These are phyloP conservation scores for Kuraishia floccosa DNA, from an alignment of 805 yeast species.

Conservation along the genomic window DNA sequence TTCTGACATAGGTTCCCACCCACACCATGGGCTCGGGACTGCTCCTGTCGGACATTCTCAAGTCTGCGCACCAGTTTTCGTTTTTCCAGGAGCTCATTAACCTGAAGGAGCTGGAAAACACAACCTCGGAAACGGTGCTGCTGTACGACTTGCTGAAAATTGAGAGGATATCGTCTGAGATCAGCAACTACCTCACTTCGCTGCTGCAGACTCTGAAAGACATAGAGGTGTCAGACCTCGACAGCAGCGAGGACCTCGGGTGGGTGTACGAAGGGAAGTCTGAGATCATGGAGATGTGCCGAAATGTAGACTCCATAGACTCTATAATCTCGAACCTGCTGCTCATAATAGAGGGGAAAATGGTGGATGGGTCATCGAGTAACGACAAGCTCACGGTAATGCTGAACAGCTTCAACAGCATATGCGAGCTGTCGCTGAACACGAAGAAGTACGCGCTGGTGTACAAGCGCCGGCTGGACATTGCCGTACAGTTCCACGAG, in stretches of 20 bases:
- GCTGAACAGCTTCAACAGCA: conserved; percentile 18
- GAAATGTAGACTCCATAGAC: conserved; percentile 21
- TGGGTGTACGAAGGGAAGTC: conserved; percentile 22
- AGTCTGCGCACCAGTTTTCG: conserved; percentile 5
- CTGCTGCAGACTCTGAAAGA: conserved; percentile 4
- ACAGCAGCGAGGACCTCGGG: conserved; percentile 4
- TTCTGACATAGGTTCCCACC: no score
- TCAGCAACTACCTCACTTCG: conserved; percentile 11
- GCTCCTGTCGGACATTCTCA: conserved; percentile 7
- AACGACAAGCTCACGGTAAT: conserved; percentile 7
- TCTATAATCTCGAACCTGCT: conserved; percentile 20
- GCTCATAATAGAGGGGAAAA: conserved; percentile 19
- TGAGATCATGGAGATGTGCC: conserved; percentile 19
- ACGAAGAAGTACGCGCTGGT: conserved; percentile 15
- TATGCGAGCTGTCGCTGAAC: conserved; percentile 16
- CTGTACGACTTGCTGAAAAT: conserved; percentile 9
- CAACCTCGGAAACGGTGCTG: conserved; percentile 4
- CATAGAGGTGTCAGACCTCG: conserved; percentile 3
- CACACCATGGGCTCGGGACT: no score
- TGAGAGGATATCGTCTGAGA: conserved; percentile 14
- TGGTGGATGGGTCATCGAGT: conserved; percentile 6
- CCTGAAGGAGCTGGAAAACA: conserved; percentile 8
- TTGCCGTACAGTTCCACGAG: conserved; percentile 31
- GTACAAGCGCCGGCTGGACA: conserved; percentile 22
- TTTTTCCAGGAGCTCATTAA: conserved; percentile 9